phyloP scores from a whole-genome alignment of 768 basidiomycete genomes.

The Daedaleopsis sinensis region DNA sequence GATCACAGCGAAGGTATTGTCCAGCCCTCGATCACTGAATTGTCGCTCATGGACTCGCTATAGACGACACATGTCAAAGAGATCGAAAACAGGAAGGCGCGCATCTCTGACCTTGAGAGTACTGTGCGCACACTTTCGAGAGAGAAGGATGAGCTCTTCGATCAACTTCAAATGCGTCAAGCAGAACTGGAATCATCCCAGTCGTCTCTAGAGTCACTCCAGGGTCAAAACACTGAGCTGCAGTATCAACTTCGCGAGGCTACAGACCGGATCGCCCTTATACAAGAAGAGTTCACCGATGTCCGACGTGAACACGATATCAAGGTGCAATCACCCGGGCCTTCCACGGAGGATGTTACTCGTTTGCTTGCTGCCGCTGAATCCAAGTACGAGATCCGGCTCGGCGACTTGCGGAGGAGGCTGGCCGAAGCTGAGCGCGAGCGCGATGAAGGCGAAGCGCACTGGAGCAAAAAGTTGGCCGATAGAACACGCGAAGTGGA shows the following conservation, averaged over 20 bases:
- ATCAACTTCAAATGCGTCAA: conserved; percentile 84
- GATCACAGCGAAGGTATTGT: conserved; percentile 67
- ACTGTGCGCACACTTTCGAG: conserved; percentile 67
- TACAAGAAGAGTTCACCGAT: conserved; percentile 73
- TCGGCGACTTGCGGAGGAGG: conserved; percentile 71
- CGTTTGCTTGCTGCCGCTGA: conserved; percentile 75
- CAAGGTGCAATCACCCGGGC: conserved; percentile 45
- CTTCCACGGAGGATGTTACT: conserved; percentile 66
- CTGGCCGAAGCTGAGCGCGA: conserved; percentile 75
- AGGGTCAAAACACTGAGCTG: conserved; percentile 80
- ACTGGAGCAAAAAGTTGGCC: conserved; percentile 84
- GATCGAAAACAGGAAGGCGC: conserved; percentile 55
- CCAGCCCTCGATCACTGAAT: background rate
- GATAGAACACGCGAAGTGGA: conserved; percentile 82
- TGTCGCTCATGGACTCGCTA: conserved; percentile 14
- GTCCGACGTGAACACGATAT: conserved; percentile 59
- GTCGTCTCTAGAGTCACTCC: conserved; percentile 71
- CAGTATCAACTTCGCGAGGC: conserved; percentile 86
- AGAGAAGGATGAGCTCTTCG: conserved; percentile 84
- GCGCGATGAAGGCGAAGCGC: conserved; percentile 82
- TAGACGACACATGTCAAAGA: conserved; percentile 76
- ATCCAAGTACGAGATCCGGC: conserved; percentile 72
- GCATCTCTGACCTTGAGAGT: conserved; percentile 70
- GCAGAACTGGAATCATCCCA: conserved; percentile 88
- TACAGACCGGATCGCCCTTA: conserved; percentile 67